Base-by-base conservation (phyloP, 116 monocot genomes). In the Posidonia oceanica region DNA sequence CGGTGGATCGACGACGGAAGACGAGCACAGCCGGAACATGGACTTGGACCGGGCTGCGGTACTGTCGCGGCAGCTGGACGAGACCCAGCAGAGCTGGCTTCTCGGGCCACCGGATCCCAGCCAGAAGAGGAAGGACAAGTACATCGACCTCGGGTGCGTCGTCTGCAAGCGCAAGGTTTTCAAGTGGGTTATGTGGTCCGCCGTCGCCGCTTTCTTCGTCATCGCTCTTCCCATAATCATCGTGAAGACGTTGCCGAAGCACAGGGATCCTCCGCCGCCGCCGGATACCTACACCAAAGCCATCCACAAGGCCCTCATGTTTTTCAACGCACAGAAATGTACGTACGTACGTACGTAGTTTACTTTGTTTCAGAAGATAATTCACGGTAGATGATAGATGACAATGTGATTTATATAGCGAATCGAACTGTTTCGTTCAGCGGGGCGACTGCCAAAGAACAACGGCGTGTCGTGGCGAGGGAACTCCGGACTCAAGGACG, bases 281-380 rank as follows among this genome's bases (percentile, higher is more conserved):
- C 93, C 87, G 4, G 97, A 97, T 54, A 57, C 76, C 58, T 97
- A 89, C 77, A 21, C 97, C 14, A 69, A 80, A 0, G 93, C 89
- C 13, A 74, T 92, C 36, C 87, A 80, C 69, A 97, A 97, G 80
- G 97, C 92, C 17, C 85, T 95, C 40, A 83, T 86, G 72, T 95
- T 95, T 84, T 95, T 95, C 91, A 86, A 95, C 68, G 95, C 95
- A 3, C 97, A 97, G 74, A 89, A 77, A 76, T 97, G 97, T 97
- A 75, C 85, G 83, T 39, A 8, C 12, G 15, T 14, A 14, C n/a
- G n/a, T n/a, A n/a, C n/a, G n/a, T n/a, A n/a, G n/a, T n/a, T n/a
- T n/a, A 4, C 14, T 62, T 62, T 22, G 1, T 29, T 29, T 29
- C 29, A 1, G 29, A 29, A 29, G 29, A 29, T n/a, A n/a, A n/a